phyloP scores from a whole-genome alignment of 148 eudicot genomes.

The Bassia scoparia region DNA sequence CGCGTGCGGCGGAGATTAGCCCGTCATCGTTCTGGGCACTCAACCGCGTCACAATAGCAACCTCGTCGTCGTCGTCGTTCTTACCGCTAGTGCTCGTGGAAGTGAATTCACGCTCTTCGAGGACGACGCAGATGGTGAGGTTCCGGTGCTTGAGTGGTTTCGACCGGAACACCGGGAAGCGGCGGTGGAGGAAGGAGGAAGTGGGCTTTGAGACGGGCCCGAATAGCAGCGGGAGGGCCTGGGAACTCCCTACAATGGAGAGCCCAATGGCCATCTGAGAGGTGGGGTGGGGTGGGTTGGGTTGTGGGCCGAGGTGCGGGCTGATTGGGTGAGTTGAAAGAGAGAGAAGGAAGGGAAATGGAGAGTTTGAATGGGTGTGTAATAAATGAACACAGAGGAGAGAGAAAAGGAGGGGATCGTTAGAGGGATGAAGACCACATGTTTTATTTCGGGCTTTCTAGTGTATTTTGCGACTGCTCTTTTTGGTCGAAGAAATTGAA shows the following conservation, averaged over 20 bases:
- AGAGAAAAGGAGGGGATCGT: not conserved
- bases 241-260: slow-evolving; percentile 17
- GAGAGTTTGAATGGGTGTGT: not conserved
- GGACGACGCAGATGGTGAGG: slow-evolving; percentile 44
- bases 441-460: no score
- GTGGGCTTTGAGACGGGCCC: slow-evolving; percentile 25
- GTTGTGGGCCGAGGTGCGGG: not conserved
- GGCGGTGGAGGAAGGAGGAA: slow-evolving; percentile 18
- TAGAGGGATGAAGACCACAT: slow-evolving; percentile 18
- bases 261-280: no score
- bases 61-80: not conserved
- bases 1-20: slow-evolving; percentile 31
- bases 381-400: not conserved
- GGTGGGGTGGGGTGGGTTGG: no score
- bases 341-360: not conserved
- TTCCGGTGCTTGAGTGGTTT: slow-evolving; percentile 10
- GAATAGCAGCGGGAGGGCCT: slow-evolving; percentile 1
- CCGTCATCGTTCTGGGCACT: slow-evolving; percentile 20
- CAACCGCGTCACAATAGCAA: slow-evolving; percentile 1
- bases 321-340: not conserved
- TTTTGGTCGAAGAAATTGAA: no score
- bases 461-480: no score
- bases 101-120: slow-evolving; percentile 26
- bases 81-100: not conserved
- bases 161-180: slow-evolving; percentile 11